Base-by-base conservation (phyloP, 805 yeast species). In the Lipomyces lipofer region DNA sequence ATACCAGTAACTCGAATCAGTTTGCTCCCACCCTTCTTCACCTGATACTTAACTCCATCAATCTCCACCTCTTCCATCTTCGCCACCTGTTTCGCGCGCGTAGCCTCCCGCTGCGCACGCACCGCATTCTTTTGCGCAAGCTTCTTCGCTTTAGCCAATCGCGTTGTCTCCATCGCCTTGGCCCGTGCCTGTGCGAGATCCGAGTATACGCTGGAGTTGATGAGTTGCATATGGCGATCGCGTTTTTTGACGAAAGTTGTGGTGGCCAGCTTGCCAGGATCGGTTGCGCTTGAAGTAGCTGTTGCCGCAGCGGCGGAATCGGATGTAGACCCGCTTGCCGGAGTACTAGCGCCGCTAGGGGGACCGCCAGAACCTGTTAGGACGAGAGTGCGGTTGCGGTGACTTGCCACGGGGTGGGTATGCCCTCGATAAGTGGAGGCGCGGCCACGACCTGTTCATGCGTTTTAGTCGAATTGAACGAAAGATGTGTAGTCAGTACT, bases 171-270 rank as follows among this genome's bases (percentile, higher is more conserved):
- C 15, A 61, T 58, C 25, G 62, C 63, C 32, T 56, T 57, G 10
- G 54, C 33, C 27, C 64, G 52, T 27, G 63, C 64, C 28, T 49
- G 53, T 5, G 59, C 49, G 9, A 49, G 49, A 22, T 55, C 58
- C 12, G 53, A 48, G 42, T 61, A 61, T 1, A 62, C 61, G 9
- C 47, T 32, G 2, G 52, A 45, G 29, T 58, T 56, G 25, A 62
- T 62, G 1, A 62, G 56, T 47, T 62, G 65, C 60, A 58, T 56
- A 43, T 62, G 65, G 4, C 65, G 49, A 21, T 60, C 64, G 15
- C 57, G 48, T 46, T 56, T 58, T 36, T 47, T 43, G 29, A 62
- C 59, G 40, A 38, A 62, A 13, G 45, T 42, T n/a, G n/a, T n/a
- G n/a, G n/a, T n/a, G 13, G n/a, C 35, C 10, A n/a, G n/a, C n/a